Conservation (phyloP, 2,329 filamentous ascomycete genomes). For the Westerdykella sp. region DNA sequence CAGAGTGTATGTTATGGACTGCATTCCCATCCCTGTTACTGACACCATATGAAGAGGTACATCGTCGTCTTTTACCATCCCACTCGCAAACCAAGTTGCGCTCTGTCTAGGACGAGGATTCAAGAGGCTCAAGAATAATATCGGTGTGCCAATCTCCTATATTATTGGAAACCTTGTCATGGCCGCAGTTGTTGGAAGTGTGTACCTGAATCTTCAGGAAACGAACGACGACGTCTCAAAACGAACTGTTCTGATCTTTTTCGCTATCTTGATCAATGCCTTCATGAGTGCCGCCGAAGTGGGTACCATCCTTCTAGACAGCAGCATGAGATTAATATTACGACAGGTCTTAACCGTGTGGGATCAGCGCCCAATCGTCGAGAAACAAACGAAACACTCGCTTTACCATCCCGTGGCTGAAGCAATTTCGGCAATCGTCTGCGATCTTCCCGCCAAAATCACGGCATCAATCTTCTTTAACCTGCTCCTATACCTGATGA, state of each 20-base stretch:
- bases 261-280: slow-evolving; percentile 51
- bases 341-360: slow-evolving; percentile 65
- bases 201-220: slow-evolving; percentile 48
- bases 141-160: neutral
- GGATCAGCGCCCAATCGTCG: slow-evolving; percentile 75
- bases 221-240: slow-evolving; percentile 46
- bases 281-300: slow-evolving; percentile 29
- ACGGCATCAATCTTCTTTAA: slow-evolving; percentile 65
- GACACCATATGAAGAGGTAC: no score
- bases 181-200: slow-evolving; percentile 51
- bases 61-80: slow-evolving; percentile 50
- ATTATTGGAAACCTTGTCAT: slow-evolving; percentile 45
- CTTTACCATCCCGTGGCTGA: slow-evolving; percentile 79
- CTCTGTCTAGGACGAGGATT: slow-evolving; percentile 74
- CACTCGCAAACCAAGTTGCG: slow-evolving; percentile 62
- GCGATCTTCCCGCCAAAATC: slow-evolving; percentile 72
- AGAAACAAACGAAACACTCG: slow-evolving; percentile 74
- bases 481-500: slow-evolving; percentile 72
- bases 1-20: neutral
- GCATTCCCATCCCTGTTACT: no score
- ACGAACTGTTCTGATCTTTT: slow-evolving; percentile 51
- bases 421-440: slow-evolving; percentile 70
- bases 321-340: neutral
- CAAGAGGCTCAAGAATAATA: slow-evolving; percentile 49
- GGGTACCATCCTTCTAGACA: neutral